Evolutionary conservation across 352 stramenopile species (phyloP), one percentile per base, ranked within the genome.

Genomic region (Thalassiosira exigua): DNA sequence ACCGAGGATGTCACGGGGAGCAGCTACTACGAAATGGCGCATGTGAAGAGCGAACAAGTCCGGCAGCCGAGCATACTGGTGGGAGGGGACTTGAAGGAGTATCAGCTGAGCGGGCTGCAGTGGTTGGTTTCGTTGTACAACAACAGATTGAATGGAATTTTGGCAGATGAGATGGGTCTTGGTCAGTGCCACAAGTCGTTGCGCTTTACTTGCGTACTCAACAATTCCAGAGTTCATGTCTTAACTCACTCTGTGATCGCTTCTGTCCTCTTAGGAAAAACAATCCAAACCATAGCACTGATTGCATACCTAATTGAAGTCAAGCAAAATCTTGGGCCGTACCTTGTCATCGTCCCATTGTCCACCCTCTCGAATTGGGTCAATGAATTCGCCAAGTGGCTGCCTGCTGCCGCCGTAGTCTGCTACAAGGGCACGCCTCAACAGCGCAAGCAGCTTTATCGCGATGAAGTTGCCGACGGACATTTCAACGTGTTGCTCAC

Each of bases 321-420:
- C 11, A 68, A 85, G 61, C 66, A 92, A 22, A 73, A 84, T 39
- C 79, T 44, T 51, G 97, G 97, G 0, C 97, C 97, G 29, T 97
- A 99, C 85, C 95, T 99, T n/a, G 96, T 99, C 58, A 97, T 99
- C n/a, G 97, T 98, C 12, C 97, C 97, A 26, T 95, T 99, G 69
- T 99, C 97, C 3, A 99, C 96, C 17, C 91, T 99, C 7, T 97
- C 95, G 29, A 99, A 99, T 83, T 99, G 98, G 98, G 96, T 98
- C 76, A 96, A 97, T 68, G 98, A 99, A 84, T 97, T 99, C 73
- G 94, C 94, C 44, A 95, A 97, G 64, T 99, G 97, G 97, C 75
- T 85, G 27, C 88, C 88, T 19, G 81, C 80, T 46, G 80, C 83
- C 24, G 74, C 71, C 56, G 57, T 87, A 9, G 69, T 94, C 22